Evolutionary conservation across 148 eudicot species (phyloP), one percentile per base, ranked within the genome.

Genomic region (Chenopodium formosanum): DNA sequence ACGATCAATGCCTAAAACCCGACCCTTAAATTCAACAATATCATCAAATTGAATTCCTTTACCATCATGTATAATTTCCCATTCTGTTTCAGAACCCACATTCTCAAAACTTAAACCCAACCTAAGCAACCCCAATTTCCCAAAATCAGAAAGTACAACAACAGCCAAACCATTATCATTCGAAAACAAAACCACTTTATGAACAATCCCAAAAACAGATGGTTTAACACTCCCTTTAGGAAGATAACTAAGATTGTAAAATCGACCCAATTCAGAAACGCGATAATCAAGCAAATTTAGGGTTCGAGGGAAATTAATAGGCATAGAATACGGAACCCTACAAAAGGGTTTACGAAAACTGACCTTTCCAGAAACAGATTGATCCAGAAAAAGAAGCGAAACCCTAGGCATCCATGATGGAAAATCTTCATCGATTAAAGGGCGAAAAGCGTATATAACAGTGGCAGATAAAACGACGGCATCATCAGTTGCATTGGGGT

Each of bases 31-130:
- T 4, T 83, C 74, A 0, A 83, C 73, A 83, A 83, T 73, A 17
- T 83, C 85, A 52, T 83, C 81, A 40, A 83, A 78, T 1, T 44
- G 44, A 67, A 73, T 50, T 0, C 68, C 68, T 63, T 60, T 63
- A 23, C 85, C 85, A 29, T 78, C 81, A 83, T 83, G 78, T 3
- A 78, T 47, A 32, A 64, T 23, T 64, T 72, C 66, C 81, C 81
- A 48, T 11, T 48, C 53, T 13, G 53, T 48, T 48, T 48, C 53
- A 13, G 53, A 10, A 48, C 53, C 53, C 53, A 48, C 53, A 48
- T 37, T 16, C 31, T 9, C 63, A 46, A 7, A 34, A 69, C 32
- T 73, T 6, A 7, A 23, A 32, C 71, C 74, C 4, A 83, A 37
- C 73, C 74, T 83, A 19, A 78, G 23, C 81, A 83, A 46, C 67